Conservation (phyloP, 495 filamentous ascomycete genomes). For the Hyphodiscus hymeniophilus region DNA sequence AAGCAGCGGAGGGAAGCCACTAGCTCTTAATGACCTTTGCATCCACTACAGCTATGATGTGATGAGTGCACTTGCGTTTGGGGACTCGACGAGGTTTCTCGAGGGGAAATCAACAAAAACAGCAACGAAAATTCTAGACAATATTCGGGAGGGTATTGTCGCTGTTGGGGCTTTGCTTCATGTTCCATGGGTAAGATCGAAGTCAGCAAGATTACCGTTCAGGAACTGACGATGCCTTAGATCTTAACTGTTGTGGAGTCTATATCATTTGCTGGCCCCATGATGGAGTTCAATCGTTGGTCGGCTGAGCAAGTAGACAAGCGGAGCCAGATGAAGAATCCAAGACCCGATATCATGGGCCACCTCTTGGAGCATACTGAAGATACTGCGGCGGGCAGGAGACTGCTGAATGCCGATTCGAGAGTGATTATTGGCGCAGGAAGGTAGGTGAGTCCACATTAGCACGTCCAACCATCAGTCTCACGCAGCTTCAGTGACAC, state of each 20-base stretch:
- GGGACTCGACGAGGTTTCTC: not conserved
- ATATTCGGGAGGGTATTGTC: not conserved
- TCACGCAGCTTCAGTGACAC: slow-evolving; percentile 7
- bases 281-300: too few species aligned
- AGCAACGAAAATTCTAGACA: not conserved
- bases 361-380: not conserved
- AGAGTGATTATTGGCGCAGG: slow-evolving; percentile 14
- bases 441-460: too few species aligned
- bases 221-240: not conserved
- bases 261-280: too few species aligned
- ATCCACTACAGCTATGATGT: slow-evolving; percentile 6
- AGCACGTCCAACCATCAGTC: too few species aligned
- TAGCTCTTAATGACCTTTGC: not conserved
- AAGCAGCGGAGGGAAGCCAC: not conserved
- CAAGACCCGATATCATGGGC: slow-evolving; percentile 10
- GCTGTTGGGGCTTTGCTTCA: not conserved
- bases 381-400: slow-evolving; percentile 1
- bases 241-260: too few species aligned
- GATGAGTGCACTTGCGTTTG: slow-evolving; percentile 1
- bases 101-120: not conserved
- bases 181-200: not conserved
- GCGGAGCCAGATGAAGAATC: not conserved
- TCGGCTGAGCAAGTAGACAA: too few species aligned
- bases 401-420: slow-evolving; percentile 5
- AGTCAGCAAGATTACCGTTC: not conserved